A percentile compares a stretch with the other conserved stretches of the same genome.
These are phyloP conservation scores for Cynara cardunculus DNA, from an alignment of 129 eudicot genomes.

Conservation along the genomic window DNA sequence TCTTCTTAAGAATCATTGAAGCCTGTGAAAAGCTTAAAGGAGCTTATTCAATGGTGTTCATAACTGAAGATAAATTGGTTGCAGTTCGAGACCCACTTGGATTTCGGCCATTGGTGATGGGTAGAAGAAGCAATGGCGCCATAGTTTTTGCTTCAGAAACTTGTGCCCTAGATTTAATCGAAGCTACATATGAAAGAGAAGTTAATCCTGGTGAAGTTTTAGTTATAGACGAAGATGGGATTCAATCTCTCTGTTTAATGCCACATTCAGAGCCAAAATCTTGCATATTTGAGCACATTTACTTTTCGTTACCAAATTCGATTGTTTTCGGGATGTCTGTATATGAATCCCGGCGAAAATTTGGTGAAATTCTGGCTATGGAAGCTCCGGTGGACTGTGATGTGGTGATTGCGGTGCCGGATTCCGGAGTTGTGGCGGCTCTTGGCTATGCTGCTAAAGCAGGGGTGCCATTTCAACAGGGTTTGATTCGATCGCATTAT, in stretches of 20 bases:
- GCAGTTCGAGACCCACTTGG: conserved; percentile 71
- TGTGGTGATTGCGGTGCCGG: conserved; percentile 80
- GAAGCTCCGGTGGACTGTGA: conserved; percentile 79
- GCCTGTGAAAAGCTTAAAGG: conserved; percentile 66
- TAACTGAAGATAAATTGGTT: conserved; percentile 60
- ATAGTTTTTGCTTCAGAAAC: conserved; percentile 71
- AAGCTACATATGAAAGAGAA: conserved; percentile 63
- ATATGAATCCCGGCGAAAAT: conserved; percentile 47
- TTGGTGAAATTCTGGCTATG: conserved; percentile 57
- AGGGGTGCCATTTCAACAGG: conserved; percentile 69
- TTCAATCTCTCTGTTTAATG: conserved; percentile 51
- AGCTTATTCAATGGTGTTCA: conserved; percentile 67
- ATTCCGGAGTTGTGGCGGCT: conserved; percentile 84
- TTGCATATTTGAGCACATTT: conserved; percentile 70
- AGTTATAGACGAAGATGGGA: conserved; percentile 60
- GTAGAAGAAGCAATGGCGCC: conserved; percentile 65
- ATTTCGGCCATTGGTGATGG: conserved; percentile 71
- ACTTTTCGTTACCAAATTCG: conserved; percentile 66
- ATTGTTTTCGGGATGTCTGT: conserved; percentile 70
- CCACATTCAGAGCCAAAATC: conserved; percentile 60
- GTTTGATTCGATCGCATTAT: conserved; percentile 68
- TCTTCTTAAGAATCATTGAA: conserved; percentile 51
- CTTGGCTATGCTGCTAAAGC: conserved; percentile 71
- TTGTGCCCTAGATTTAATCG: conserved; percentile 64
- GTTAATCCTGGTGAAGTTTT: conserved; percentile 65